These are phyloP conservation scores for Coemansia sp. DNA, from an alignment of 192 early-diverging fungal species.

Conservation along the genomic window DNA sequence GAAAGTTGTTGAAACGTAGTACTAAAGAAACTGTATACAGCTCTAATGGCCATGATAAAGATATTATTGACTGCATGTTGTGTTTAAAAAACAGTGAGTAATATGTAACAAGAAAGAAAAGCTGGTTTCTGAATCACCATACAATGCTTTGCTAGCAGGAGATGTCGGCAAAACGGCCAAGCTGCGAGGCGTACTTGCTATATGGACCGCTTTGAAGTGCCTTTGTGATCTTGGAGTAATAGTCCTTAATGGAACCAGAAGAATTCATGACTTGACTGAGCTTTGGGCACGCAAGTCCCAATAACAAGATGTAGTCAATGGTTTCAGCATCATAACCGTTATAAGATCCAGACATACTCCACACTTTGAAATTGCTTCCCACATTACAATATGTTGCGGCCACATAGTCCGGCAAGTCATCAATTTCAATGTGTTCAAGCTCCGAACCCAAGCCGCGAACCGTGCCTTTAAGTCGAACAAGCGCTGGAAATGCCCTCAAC, in stretches of 20 bases:
- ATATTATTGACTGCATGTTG: too few species aligned
- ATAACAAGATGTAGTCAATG: background rate
- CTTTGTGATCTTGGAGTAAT: background rate
- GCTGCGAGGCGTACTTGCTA: background rate
- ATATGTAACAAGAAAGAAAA: too few species aligned
- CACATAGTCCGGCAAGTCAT: background rate
- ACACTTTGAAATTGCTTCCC: background rate
- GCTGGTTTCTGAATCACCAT: background rate
- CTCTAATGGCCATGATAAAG: too few species aligned
- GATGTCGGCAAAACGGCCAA: background rate
- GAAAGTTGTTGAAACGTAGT: background rate
- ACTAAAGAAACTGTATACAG: too few species aligned
- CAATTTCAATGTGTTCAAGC: background rate
- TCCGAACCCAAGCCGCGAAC: background rate
- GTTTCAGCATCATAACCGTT: background rate
- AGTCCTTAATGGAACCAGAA: background rate
- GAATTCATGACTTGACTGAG: background rate
- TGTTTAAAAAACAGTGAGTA: too few species aligned
- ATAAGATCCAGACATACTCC: background rate
- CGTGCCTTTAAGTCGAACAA: background rate
- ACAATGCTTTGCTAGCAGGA: background rate
- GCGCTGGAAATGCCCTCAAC: background rate
- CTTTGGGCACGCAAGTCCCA: background rate
- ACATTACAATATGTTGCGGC: background rate
- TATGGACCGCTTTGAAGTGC: background rate